These are phyloP conservation scores for Arthroderma sp. DNA, from an alignment of 2,329 filamentous ascomycete genomes.

Conservation along the genomic window DNA sequence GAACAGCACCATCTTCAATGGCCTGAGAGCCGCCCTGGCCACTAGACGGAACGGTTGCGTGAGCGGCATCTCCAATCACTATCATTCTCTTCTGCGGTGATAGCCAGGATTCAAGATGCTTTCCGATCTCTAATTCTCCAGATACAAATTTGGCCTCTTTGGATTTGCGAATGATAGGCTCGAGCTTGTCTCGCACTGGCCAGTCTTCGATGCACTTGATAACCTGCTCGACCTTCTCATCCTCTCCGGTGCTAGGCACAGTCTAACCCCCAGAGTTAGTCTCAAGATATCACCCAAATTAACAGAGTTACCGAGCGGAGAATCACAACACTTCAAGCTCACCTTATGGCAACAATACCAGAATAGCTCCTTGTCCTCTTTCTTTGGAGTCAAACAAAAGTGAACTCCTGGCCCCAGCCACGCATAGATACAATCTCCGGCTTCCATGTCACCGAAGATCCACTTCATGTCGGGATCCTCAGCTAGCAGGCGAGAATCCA, in stretches of 20 bases:
- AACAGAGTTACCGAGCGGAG: neutral
- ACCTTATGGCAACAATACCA: constrained; percentile 3
- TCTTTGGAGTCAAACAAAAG: constrained; percentile 1
- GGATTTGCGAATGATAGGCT: neutral
- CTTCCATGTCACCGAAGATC: neutral
- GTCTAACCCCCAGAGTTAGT: neutral
- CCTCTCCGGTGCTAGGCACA: neutral
- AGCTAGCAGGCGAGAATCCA: neutral
- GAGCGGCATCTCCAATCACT: constrained; percentile 42
- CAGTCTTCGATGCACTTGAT: constrained; percentile 1
- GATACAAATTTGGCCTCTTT: neutral
- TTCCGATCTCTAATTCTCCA: neutral
- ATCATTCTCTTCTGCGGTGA: constrained; percentile 4
- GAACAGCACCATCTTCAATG: constrained; percentile 45
- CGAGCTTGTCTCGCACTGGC: constrained; percentile 2
- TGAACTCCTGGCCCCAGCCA: constrained; percentile 2
- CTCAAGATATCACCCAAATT: neutral
- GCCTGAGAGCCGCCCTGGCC: constrained; percentile 48
- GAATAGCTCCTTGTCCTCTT: constrained; percentile 1
- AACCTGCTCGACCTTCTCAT: constrained; percentile 1
- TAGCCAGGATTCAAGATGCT: constrained; percentile 2
- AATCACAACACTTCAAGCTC: neutral
- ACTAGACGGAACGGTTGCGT: constrained; percentile 46
- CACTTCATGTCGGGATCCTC: neutral
- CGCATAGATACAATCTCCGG: constrained; percentile 2